phyloP scores from a whole-genome alignment of 768 basidiomycete genomes.

The Mycena vitilis region DNA sequence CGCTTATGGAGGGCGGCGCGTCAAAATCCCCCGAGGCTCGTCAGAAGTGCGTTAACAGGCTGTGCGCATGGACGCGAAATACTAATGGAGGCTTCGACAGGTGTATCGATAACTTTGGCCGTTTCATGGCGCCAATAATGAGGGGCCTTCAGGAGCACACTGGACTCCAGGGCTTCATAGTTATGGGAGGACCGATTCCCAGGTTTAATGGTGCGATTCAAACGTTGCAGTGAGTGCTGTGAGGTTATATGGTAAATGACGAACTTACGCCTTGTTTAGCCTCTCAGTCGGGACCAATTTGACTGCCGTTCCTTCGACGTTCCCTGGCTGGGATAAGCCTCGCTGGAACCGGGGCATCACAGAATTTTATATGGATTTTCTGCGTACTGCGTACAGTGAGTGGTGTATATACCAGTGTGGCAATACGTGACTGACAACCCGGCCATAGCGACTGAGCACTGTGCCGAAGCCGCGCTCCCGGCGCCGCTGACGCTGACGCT shows the following conservation, averaged over 20 bases:
- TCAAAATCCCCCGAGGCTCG: neutral
- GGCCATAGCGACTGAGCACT: too few relatives aligned
- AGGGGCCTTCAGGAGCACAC: constrained; percentile 1
- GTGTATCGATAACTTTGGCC: constrained; percentile 3
- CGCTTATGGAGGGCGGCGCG: neutral
- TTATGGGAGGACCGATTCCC: constrained; percentile 20
- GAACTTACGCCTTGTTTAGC: neutral
- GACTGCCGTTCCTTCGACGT: neutral
- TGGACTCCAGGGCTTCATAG: neutral
- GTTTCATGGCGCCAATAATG: constrained; percentile 9
- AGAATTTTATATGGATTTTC: constrained; percentile 4
- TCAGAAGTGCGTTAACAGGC: neutral
- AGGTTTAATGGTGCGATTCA: constrained; percentile 11
- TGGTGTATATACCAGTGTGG: neutral
- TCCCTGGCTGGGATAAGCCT: neutral
- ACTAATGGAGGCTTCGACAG: neutral
- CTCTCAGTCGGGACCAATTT: constrained; percentile 5
- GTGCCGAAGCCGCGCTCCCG: too few relatives aligned
- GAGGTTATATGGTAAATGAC: neutral
- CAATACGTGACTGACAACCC: too few relatives aligned
- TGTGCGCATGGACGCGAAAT: too few relatives aligned
- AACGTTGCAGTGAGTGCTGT: constrained; percentile 15
- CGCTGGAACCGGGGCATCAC: constrained; percentile 5
- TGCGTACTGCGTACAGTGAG: constrained; percentile 25
- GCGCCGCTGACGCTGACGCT: too few relatives aligned